These are phyloP conservation scores for Apiotrichum sp. DNA, from an alignment of 1,284 basidiomycete genomes.

Conservation along the genomic window DNA sequence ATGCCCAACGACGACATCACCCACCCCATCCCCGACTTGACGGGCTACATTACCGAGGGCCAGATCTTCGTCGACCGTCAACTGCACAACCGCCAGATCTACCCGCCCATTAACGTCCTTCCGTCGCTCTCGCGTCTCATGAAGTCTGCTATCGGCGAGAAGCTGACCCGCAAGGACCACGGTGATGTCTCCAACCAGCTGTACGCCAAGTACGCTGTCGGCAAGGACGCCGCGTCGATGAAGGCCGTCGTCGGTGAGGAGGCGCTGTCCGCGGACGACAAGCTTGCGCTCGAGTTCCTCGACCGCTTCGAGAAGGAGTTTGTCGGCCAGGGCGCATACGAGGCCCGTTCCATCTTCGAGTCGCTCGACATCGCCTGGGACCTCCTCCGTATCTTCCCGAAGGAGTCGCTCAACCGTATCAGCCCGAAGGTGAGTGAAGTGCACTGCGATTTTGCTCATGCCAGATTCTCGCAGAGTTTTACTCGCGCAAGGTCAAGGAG, in stretches of 20 bases:
- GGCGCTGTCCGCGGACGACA: conserved; percentile 63
- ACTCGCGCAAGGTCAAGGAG: conserved; percentile 21
- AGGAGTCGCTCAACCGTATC: conserved; percentile 95
- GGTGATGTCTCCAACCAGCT: conserved; percentile 98
- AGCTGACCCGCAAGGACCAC: conserved; percentile 95
- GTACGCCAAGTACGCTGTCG: conserved; percentile 97
- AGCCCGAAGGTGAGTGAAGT: conserved; percentile 55
- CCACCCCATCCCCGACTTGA: conserved; percentile 98
- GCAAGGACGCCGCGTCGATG: conserved; percentile 96
- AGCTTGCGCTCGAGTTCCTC: conserved; percentile 73
- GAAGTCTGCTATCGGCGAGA: conserved; percentile 99
- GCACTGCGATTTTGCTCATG: neutral
- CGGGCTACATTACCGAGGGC: conserved; percentile 97
- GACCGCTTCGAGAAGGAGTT: conserved; percentile 93
- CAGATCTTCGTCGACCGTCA: conserved; percentile 96
- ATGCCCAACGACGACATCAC: conserved; percentile 99
- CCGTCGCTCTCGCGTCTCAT: conserved; percentile 97
- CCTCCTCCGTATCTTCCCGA: conserved; percentile 95
- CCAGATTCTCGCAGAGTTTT: conserved; percentile 18
- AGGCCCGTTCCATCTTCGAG: conserved; percentile 94
- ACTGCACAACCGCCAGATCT: conserved; percentile 70
- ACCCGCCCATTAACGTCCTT: conserved; percentile 98
- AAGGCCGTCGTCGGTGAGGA: conserved; percentile 99
- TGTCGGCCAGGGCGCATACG: conserved; percentile 91
- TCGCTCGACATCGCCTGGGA: conserved; percentile 97